A percentile compares a stretch with the other conserved stretches of the same genome.
Evolutionary conservation across 306 rosid genomes (phyloP).

Genomic region (Vachellia pachyceras): DNA sequence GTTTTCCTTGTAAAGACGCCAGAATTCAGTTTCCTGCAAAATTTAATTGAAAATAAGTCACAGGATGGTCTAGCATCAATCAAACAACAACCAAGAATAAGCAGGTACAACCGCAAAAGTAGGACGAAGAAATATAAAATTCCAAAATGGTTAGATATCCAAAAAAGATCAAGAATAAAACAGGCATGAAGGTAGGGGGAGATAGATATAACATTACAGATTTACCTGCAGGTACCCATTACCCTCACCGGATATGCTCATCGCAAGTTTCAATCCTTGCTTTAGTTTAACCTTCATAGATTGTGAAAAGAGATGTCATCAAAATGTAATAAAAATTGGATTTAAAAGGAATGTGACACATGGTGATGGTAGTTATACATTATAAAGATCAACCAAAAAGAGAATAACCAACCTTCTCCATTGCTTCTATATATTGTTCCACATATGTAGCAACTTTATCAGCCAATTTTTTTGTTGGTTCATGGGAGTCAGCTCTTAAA

Average conservation of each 20-base stretch:
- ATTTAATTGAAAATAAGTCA: slow-evolving; percentile 23
- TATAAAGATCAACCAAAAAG: slow-evolving; percentile 28
- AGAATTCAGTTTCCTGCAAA: slow-evolving; percentile 79
- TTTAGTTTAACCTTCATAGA: slow-evolving; percentile 82
- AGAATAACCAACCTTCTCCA: slow-evolving; percentile 82
- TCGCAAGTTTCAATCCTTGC: slow-evolving; percentile 88
- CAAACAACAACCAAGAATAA: background rate
- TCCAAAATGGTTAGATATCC: background rate
- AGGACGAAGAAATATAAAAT: background rate
- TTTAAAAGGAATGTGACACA: slow-evolving; percentile 2
- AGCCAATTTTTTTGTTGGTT: slow-evolving; percentile 60
- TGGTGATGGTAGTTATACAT: slow-evolving; percentile 2
- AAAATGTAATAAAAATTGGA: slow-evolving; percentile 24
- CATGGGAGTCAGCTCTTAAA: slow-evolving; percentile 59
- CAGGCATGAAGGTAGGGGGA: background rate
- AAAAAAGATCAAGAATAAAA: background rate
- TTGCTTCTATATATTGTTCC: slow-evolving; percentile 83
- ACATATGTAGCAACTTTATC: slow-evolving; percentile 66
- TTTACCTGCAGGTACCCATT: slow-evolving; percentile 86
- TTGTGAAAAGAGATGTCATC: slow-evolving; percentile 32
- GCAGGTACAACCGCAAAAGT: background rate
- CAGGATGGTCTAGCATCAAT: background rate
- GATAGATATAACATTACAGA: slow-evolving; percentile 8
- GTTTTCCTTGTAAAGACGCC: slow-evolving; percentile 88
- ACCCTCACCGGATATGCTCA: slow-evolving; percentile 90